Evolutionary conservation across 371 early-diverging fungal species (phyloP).

Genomic region (Basidiobolus heterosporus): DNA sequence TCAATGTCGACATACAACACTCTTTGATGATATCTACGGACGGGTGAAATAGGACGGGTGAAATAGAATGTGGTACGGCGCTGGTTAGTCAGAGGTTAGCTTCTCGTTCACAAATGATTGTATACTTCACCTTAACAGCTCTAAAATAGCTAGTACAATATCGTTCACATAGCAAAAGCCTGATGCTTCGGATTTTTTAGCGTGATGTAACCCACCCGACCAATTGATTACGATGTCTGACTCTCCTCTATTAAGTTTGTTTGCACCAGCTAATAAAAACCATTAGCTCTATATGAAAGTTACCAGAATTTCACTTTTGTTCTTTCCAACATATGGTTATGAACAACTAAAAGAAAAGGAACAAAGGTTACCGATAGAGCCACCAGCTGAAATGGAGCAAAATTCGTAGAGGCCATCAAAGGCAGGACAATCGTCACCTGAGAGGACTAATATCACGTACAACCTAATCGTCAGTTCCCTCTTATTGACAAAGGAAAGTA

Average conservation of each 20-base stretch:
- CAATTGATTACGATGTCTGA: conserved; percentile 96
- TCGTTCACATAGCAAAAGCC: conserved; percentile 99
- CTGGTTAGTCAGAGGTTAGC: background rate
- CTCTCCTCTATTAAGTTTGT: conserved; percentile 73
- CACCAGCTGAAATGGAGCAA: conserved; percentile 84
- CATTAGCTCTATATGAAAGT: background rate
- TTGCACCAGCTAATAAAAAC: conserved; percentile 54
- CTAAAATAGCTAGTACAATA: conserved; percentile 91
- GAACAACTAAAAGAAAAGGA: too few species aligned
- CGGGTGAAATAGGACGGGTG: background rate
- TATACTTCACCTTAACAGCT: conserved; percentile 55
- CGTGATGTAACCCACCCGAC: conserved; percentile 98
- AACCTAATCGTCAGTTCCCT: background rate
- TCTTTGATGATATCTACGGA: conserved; percentile 63
- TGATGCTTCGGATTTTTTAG: conserved; percentile 88
- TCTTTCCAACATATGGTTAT: too few species aligned
- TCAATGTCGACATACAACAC: conserved; percentile 99
- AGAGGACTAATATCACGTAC: conserved; percentile 6
- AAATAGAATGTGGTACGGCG: background rate
- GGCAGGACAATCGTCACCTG: conserved; percentile 94
- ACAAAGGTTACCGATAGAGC: conserved; percentile 75
- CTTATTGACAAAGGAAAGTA: background rate
- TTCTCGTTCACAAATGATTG: background rate
- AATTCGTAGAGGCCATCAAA: conserved; percentile 96
- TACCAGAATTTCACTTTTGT: background rate